phyloP scores from a whole-genome alignment of 345 rosid species.

The Microthlaspi erraticum region DNA sequence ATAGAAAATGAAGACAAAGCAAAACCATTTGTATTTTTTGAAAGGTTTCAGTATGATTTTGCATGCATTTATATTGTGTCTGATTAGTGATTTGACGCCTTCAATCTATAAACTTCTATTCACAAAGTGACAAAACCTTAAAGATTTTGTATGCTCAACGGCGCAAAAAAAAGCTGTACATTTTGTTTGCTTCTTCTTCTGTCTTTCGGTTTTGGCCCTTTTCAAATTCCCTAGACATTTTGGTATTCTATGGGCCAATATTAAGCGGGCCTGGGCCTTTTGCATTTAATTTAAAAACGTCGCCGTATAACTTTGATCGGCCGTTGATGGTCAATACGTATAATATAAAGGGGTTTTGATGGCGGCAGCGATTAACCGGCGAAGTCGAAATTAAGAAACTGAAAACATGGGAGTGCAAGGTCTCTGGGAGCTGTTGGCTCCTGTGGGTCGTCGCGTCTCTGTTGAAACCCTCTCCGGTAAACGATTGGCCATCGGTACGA shows the following conservation, averaged over 20 bases:
- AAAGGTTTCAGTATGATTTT: no score
- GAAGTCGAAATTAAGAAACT: slow-evolving; percentile 2
- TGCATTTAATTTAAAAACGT: neutral
- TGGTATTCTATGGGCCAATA: slow-evolving; percentile 9
- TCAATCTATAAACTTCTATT: no score
- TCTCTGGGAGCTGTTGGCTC: slow-evolving; percentile 73
- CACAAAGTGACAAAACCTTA: no score
- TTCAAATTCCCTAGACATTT: neutral
- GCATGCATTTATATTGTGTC: no score
- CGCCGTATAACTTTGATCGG: neutral
- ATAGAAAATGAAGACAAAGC: no score
- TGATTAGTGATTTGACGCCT: no score
- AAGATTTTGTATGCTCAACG: no score
- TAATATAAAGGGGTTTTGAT: neutral
- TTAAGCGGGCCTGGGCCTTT: neutral
- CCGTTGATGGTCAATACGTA: neutral
- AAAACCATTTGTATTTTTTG: no score
- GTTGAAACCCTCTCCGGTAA: slow-evolving; percentile 91
- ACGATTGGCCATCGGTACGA: slow-evolving; percentile 78
- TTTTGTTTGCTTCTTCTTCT: no score
- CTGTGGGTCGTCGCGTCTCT: slow-evolving; percentile 96
- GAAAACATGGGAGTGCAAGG: slow-evolving; percentile 37
- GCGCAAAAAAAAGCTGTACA: no score
- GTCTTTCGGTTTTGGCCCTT: no score
- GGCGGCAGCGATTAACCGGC: slow-evolving; percentile 24